Conservation (phyloP, 768 basidiomycete species). For the Russula virescens region DNA sequence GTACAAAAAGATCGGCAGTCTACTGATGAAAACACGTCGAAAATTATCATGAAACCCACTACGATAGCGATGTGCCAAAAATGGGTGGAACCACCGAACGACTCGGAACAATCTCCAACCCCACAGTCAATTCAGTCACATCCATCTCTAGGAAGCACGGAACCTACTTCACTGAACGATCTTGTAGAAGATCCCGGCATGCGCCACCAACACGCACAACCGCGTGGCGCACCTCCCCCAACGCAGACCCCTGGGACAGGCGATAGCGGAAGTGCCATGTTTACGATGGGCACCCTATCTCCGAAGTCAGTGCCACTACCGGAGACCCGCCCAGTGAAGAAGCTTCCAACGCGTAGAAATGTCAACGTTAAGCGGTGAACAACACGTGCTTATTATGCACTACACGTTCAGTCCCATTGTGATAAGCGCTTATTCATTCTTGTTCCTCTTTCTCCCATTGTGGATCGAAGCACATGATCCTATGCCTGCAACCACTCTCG, state of each 20-base stretch:
- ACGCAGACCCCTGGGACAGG: conserved; percentile 15
- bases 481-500: conserved; percentile 1
- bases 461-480: neutral
- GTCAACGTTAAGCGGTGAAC: conserved; percentile 20
- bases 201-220: too few relatives aligned
- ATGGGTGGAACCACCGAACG: too few relatives aligned
- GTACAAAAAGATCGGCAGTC: too few relatives aligned
- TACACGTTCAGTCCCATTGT: neutral
- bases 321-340: conserved; percentile 29
- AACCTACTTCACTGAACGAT: too few relatives aligned
- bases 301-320: conserved; percentile 23
- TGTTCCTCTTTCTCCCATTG: neutral
- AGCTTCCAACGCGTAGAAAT: conserved; percentile 32
- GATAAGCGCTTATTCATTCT: conserved; percentile 1
- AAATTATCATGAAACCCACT: too few relatives aligned
- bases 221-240: too few relatives aligned
- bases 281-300: conserved; percentile 30
- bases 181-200: too few relatives aligned
- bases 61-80: too few relatives aligned
- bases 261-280: conserved; percentile 21
- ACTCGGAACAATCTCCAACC: too few relatives aligned
- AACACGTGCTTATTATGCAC: neutral
- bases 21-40: too few relatives aligned
- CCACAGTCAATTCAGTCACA: too few relatives aligned
- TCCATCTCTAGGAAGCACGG: too few relatives aligned